Evolutionary conservation across 768 basidiomycete species (phyloP), one percentile per base, ranked within the genome.

Genomic region (Suillus discolor): DNA sequence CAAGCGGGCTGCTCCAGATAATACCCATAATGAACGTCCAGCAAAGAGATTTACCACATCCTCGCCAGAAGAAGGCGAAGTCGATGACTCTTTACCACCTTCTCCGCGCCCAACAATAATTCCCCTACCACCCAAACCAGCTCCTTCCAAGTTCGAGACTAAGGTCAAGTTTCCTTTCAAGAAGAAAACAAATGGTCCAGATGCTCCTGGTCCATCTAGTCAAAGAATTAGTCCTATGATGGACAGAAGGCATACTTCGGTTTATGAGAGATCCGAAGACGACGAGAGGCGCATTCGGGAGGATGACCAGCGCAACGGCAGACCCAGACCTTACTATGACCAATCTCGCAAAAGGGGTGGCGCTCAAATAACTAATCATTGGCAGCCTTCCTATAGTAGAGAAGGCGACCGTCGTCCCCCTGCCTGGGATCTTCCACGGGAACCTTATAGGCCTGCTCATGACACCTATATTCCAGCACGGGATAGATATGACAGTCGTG

Each of bases 151-250:
- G 70, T 78, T 74, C 61, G 71, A 73, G 59, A 57, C 79, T 23
- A 87, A 85, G 71, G 83, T 91, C 28, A 86, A 89, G 11, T 93
- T 91, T 76, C 92, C 92, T 1, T 93, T 93, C 80, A 93, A 93
- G 78, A 73, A 84, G 23, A 77, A 70, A 80, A 76, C 78, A 62
- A 57, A 8, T 73, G 85, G 81, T 68, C 65, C 25, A 53, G 82
- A 79, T 45, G 47, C 67, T 8, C 34, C 68, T 15, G 74, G 61
- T 15, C 60, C 31, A 7, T 62, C 69, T 65, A 69, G 47, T 62
- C 69, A 67, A 65, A 77, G 72, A 74, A 63, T 68, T 69, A 53
- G 71, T 71, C 23, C 12, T 65, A 60, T 71, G 70, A 64, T 72
- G 64, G 63, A 63, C 45, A 53, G 28, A 60, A 25, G 70, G 45